Percentiles rank a stretch among this genome's conserved stretches.
These are phyloP conservation scores for Serendipita vermifera DNA, from an alignment of 768 basidiomycete species.

Conservation along the genomic window DNA sequence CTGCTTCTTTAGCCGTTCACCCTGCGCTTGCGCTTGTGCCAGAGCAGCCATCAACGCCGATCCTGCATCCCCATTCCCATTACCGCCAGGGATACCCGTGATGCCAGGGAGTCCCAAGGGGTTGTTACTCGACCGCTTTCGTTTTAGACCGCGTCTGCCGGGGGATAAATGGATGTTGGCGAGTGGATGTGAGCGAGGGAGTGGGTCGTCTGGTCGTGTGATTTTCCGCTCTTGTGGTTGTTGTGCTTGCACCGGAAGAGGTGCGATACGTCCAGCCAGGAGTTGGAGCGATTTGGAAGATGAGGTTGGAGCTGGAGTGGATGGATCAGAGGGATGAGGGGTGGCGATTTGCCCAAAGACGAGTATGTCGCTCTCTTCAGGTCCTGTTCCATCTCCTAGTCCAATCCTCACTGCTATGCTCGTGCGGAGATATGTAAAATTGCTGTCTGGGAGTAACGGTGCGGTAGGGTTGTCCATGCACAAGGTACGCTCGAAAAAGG, in stretches of 20 bases:
- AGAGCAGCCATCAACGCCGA: slow-evolving; percentile 2
- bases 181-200: slow-evolving; percentile 3
- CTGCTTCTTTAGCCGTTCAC: neutral
- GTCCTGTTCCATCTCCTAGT: slow-evolving; percentile 1
- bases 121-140: neutral
- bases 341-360: slow-evolving; percentile 2
- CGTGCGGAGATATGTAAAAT: neutral
- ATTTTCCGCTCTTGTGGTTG: no score
- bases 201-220: slow-evolving; percentile 11
- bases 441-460: neutral
- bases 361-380: slow-evolving; percentile 3
- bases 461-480: neutral
- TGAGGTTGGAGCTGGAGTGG: neutral
- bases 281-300: neutral
- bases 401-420: slow-evolving; percentile 7
- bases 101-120: neutral
- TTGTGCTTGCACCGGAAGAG: neutral
- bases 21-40: neutral
- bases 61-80: neutral
- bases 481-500: slow-evolving; percentile 9
- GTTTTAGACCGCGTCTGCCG: slow-evolving; percentile 3
- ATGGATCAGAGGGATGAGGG: no score
- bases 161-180: neutral
- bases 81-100: neutral
- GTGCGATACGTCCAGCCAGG: slow-evolving; percentile 9